Percentiles rank a stretch among this genome's conserved stretches.
Conservation (phyloP, 352 stramenopile species). For the Lagenidium giganteum region DNA sequence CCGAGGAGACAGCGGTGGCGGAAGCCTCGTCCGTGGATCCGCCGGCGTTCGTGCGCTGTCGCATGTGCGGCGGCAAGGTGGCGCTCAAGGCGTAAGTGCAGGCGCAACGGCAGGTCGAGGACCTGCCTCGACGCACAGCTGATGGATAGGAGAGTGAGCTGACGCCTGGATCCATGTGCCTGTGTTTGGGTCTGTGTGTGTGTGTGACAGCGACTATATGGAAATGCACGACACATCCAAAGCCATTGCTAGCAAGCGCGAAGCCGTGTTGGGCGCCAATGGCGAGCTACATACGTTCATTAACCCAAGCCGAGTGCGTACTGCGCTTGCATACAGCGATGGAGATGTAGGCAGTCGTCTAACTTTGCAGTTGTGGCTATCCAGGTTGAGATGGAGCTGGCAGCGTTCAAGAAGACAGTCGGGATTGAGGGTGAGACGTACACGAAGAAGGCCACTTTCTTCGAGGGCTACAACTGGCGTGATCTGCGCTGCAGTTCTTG, state of each 20-base stretch:
- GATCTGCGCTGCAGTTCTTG: constrained; percentile 68
- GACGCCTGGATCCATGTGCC: background rate
- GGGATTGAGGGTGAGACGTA: constrained; percentile 57
- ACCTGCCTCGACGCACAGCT: too few species aligned
- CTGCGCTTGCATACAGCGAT: background rate
- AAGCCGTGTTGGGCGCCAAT: constrained; percentile 33
- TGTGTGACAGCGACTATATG: constrained; percentile 49
- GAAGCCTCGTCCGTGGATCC: constrained; percentile 19
- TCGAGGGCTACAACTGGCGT: constrained; percentile 79
- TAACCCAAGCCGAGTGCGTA: constrained; percentile 58
- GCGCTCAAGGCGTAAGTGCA: constrained; percentile 51
- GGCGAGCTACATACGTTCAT: constrained; percentile 73
- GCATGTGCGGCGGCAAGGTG: constrained; percentile 66
- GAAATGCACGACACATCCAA: constrained; percentile 73
- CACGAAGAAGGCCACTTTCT: constrained; percentile 73
- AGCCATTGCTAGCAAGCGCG: constrained; percentile 33
- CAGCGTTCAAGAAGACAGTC: constrained; percentile 55
- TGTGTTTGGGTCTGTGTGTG: background rate
- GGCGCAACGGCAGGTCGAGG: too few species aligned
- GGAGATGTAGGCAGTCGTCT: background rate
- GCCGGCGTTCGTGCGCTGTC: constrained; percentile 57
- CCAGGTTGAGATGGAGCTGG: constrained; percentile 76
- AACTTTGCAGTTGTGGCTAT: background rate
- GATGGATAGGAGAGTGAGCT: background rate
- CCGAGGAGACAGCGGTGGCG: constrained; percentile 11